phyloP scores from a whole-genome alignment of 1,139 yeast genomes.

The Arxiozyma bovina region DNA sequence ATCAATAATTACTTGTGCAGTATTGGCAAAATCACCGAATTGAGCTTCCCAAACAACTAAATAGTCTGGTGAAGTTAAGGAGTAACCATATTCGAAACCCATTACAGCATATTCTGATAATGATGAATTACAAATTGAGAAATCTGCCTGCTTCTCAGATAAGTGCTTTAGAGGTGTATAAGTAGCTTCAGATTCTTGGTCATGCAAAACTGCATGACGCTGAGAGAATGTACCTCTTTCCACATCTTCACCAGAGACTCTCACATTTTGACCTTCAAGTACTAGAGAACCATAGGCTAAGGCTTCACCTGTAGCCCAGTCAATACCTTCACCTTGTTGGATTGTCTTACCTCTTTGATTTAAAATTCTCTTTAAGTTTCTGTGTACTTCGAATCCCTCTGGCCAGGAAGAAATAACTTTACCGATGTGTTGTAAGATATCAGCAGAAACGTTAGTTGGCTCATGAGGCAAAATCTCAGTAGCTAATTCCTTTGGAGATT shows the following conservation, averaged over 20 bases:
- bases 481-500: constrained; percentile 94
- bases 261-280: constrained; percentile 89
- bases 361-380: constrained; percentile 91
- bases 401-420: constrained; percentile 75
- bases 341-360: constrained; percentile 78
- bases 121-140: constrained; percentile 89
- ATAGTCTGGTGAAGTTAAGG: constrained; percentile 93
- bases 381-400: constrained; percentile 80
- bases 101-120: constrained; percentile 97
- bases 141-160: constrained; percentile 74
- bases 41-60: constrained; percentile 99
- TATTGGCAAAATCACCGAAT: constrained; percentile 99
- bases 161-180: constrained; percentile 80
- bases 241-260: constrained; percentile 98
- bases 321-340: constrained; percentile 87
- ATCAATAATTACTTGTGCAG: constrained; percentile 95
- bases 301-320: constrained; percentile 99
- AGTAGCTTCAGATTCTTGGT: constrained; percentile 76
- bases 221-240: constrained; percentile 99
- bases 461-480: constrained; percentile 91
- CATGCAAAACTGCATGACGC: constrained; percentile 97
- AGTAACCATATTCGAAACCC: constrained; percentile 99
- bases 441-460: constrained; percentile 84
- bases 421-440: constrained; percentile 70
- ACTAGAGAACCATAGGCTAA: constrained; percentile 91